These are phyloP conservation scores for Nevesoporus exiguus DNA, from an alignment of 768 basidiomycete species.

Conservation along the genomic window DNA sequence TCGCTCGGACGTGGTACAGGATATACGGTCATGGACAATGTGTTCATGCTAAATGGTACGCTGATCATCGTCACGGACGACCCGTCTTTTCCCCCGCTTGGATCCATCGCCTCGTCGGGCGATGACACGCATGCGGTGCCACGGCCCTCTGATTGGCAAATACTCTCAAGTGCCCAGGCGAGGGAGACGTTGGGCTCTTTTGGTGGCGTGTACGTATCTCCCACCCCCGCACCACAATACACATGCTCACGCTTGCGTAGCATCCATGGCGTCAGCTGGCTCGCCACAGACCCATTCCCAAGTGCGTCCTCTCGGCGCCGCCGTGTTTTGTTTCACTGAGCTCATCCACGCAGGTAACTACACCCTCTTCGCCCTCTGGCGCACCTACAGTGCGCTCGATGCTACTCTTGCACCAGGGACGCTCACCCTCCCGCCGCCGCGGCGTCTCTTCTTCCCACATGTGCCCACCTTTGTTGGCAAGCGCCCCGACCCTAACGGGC, in stretches of 20 bases:
- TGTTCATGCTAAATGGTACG: conserved; percentile 69
- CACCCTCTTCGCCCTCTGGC: conserved; percentile 74
- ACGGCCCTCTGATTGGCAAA: conserved; percentile 55
- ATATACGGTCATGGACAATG: conserved; percentile 78
- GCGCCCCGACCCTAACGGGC: conserved; percentile 29
- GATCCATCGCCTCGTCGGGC: conserved; percentile 44
- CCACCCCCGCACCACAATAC: not conserved
- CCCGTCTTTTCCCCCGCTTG: conserved; percentile 54
- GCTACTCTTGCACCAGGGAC: conserved; percentile 40
- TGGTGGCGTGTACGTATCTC: conserved; percentile 47
- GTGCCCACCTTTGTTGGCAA: conserved; percentile 55
- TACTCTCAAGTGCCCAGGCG: conserved; percentile 52
- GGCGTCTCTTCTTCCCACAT: conserved; percentile 73
- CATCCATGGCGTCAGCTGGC: conserved; percentile 67
- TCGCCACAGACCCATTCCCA: conserved; percentile 50
- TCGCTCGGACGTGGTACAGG: conserved; percentile 42
- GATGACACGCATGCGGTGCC: conserved; percentile 36
- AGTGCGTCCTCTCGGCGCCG: conserved; percentile 36
- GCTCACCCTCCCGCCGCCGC: conserved; percentile 59
- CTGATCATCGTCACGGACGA: conserved; percentile 75
- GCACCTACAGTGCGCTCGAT: conserved; percentile 67
- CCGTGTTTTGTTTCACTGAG: not conserved
- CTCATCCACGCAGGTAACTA: conserved; percentile 46
- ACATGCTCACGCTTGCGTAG: conserved; percentile 29
- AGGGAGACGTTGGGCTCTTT: conserved; percentile 45